phyloP scores from a whole-genome alignment of 1,284 basidiomycete species.

The Apiotrichum laibachii region DNA sequence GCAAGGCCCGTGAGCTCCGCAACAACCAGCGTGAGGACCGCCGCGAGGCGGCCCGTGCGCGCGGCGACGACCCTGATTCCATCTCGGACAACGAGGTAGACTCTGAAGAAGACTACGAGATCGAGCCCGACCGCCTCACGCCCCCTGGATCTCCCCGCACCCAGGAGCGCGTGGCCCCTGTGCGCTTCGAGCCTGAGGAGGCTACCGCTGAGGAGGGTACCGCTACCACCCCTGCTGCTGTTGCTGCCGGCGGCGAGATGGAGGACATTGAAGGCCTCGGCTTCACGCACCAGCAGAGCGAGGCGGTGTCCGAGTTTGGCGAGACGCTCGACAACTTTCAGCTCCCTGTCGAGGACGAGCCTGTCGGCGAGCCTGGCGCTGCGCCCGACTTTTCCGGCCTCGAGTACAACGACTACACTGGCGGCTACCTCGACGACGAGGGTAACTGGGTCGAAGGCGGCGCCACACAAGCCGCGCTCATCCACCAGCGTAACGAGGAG shows the following conservation, averaged over 20 bases:
- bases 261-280: slow-evolving; percentile 30
- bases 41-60: slow-evolving; percentile 19
- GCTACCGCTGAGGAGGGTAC: background rate
- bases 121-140: slow-evolving; percentile 40
- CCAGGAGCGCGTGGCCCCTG: slow-evolving; percentile 16
- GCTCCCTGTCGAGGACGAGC: slow-evolving; percentile 19
- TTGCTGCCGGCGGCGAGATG: slow-evolving; percentile 16
- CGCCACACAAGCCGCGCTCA: background rate
- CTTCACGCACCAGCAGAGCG: slow-evolving; percentile 23
- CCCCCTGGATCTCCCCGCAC: slow-evolving; percentile 33
- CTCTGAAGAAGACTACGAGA: slow-evolving; percentile 41
- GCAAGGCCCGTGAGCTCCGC: slow-evolving; percentile 31
- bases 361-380: background rate
- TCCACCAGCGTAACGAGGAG: slow-evolving; percentile 25
- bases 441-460: slow-evolving; percentile 20
- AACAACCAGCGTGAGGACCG: slow-evolving; percentile 32
- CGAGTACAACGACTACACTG: slow-evolving; percentile 12
- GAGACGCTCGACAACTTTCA: slow-evolving; percentile 19
- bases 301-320: slow-evolving; percentile 26
- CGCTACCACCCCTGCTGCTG: background rate
- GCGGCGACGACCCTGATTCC: slow-evolving; percentile 23
- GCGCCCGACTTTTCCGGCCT: slow-evolving; percentile 18
- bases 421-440: slow-evolving; percentile 21
- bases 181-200: slow-evolving; percentile 15
- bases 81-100: slow-evolving; percentile 39